Conservation (phyloP, 2,329 filamentous ascomycete genomes). For the Scolecobasidium constrictum region DNA sequence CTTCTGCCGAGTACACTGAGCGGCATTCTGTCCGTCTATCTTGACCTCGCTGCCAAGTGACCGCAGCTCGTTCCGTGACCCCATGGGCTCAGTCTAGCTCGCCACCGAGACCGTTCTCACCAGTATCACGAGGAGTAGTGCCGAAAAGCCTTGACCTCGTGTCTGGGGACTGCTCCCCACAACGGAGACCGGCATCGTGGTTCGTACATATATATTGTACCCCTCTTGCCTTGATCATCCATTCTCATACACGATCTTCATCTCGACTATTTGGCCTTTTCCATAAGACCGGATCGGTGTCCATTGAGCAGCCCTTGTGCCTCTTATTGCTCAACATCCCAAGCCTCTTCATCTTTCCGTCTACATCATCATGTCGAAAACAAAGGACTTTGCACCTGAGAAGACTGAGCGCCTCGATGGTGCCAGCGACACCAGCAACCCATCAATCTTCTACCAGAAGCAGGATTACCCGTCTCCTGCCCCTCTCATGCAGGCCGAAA, state of each 20-base stretch:
- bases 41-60: neutral
- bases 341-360: no score
- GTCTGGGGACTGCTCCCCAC: no score
- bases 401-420: neutral
- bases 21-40: neutral
- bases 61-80: neutral
- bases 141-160: neutral
- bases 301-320: no score
- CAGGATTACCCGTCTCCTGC: neutral
- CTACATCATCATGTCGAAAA: neutral
- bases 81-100: neutral
- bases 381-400: neutral
- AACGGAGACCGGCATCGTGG: no score
- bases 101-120: neutral
- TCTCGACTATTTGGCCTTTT: no score
- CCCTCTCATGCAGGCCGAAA: conserved; percentile 1
- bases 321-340: neutral
- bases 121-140: neutral
- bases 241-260: no score
- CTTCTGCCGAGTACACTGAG: neutral
- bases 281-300: no score
- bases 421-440: neutral
- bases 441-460: neutral
- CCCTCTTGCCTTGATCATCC: no score
- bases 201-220: no score